Evolutionary conservation across 2,329 filamentous ascomycete genomes (phyloP).

Genomic region (Hymenotorrendiella dingleyae): DNA sequence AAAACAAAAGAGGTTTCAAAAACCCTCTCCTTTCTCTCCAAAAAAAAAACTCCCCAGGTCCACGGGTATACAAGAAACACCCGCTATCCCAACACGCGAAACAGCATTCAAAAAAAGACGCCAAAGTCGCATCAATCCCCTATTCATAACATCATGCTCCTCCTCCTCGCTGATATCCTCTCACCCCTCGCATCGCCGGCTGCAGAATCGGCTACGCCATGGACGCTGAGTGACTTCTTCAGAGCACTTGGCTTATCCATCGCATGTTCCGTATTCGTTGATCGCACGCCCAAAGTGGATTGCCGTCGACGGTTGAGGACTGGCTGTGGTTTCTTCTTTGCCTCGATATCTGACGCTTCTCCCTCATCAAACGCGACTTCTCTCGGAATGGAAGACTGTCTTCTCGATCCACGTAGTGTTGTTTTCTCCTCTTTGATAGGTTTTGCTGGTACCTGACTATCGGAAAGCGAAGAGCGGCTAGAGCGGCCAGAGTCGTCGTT

Average conservation of each 20-base stretch:
- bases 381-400: constrained; percentile 17
- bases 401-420: constrained; percentile 19
- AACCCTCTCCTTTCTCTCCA: no score
- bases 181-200: constrained; percentile 21
- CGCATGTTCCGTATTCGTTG: constrained; percentile 7
- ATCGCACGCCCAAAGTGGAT: constrained; percentile 23
- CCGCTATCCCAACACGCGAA: no score
- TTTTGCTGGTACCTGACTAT: constrained; percentile 10
- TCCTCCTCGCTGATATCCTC: constrained; percentile 26
- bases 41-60: no score
- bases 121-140: no score
- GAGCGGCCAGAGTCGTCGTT: constrained; percentile 27
- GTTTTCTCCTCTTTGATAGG: constrained; percentile 14
- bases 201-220: constrained; percentile 16
- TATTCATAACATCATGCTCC: constrained; percentile 33
- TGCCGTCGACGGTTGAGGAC: constrained; percentile 23
- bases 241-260: constrained; percentile 17
- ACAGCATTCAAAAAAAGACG: no score
- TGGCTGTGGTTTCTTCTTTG: constrained; percentile 10
- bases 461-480: constrained; percentile 20
- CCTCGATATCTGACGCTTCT: constrained; percentile 23
- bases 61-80: no score
- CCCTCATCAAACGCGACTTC: constrained; percentile 16
- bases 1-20: no score
- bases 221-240: constrained; percentile 7